A percentile compares a stretch with the other conserved stretches of the same genome.
phyloP scores from a whole-genome alignment of 345 rosid genomes.

The Linum lewisii region DNA sequence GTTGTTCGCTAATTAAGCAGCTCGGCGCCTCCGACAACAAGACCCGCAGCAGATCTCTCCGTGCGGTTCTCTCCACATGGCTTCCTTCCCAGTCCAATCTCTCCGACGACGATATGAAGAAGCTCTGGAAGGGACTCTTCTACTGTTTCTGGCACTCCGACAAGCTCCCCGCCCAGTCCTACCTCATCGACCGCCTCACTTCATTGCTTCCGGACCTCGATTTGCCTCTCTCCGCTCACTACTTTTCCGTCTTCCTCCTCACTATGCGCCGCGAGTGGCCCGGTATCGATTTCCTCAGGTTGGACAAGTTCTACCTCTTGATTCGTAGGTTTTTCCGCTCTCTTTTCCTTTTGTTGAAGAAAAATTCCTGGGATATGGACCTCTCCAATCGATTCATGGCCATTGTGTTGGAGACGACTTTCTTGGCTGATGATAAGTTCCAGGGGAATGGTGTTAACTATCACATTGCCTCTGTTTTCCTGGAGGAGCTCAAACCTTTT shows the following conservation, averaged over 20 bases:
- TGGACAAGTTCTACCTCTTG: slow-evolving; percentile 82
- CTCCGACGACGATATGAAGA: slow-evolving; percentile 70
- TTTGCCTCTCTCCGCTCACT: slow-evolving; percentile 39
- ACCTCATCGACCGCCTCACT: slow-evolving; percentile 55
- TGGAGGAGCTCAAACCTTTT: slow-evolving; percentile 64
- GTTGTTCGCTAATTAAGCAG: slow-evolving; percentile 53
- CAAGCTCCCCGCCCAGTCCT: slow-evolving; percentile 53
- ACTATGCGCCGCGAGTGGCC: slow-evolving; percentile 97
- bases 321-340: slow-evolving; percentile 60
- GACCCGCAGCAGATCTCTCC: slow-evolving; percentile 52
- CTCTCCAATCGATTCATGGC: slow-evolving; percentile 34
- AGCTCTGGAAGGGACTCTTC: slow-evolving; percentile 92
- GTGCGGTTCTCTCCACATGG: slow-evolving; percentile 52
- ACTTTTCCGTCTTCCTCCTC: slow-evolving; percentile 62
- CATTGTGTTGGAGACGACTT: slow-evolving; percentile 36
- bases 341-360: slow-evolving; percentile 38
- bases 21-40: slow-evolving; percentile 59
- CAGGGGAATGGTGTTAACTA: slow-evolving; percentile 75
- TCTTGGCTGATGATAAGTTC: slow-evolving; percentile 44
- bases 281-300: slow-evolving; percentile 69
- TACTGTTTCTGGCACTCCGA: slow-evolving; percentile 98
- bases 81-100: slow-evolving; percentile 52
- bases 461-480: slow-evolving; percentile 57
- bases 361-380: slow-evolving; percentile 53
- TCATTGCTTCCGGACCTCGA: slow-evolving; percentile 42